These are phyloP conservation scores for Botryotinia narcissicola DNA, from an alignment of 2,329 filamentous ascomycete genomes.

Conservation along the genomic window DNA sequence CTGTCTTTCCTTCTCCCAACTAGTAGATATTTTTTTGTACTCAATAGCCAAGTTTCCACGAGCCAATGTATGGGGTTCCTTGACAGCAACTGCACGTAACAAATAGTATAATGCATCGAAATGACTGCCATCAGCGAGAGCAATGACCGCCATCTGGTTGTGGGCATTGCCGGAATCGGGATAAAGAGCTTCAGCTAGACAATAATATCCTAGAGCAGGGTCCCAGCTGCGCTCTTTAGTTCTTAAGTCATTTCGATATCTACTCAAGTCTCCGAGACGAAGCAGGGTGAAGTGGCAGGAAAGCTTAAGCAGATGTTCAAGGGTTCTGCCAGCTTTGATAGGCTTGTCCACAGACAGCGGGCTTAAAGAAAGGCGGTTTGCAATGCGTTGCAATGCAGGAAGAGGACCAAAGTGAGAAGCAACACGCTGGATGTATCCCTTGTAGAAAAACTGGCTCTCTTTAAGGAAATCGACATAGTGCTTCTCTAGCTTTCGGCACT, in stretches of 20 bases:
- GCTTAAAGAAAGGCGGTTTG: conserved; percentile 34
- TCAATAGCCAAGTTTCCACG: conserved; percentile 74
- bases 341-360: conserved; percentile 32
- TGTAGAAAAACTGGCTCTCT: conserved; percentile 84
- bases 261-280: conserved; percentile 82
- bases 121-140: conserved; percentile 73
- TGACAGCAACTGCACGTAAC: conserved; percentile 75
- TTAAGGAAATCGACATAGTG: conserved; percentile 83
- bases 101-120: conserved; percentile 86
- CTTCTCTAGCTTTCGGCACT: conserved; percentile 76
- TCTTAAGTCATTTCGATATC: conserved; percentile 76
- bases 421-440: conserved; percentile 76
- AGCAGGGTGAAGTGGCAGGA: conserved; percentile 83
- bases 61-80: conserved; percentile 72
- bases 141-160: conserved; percentile 88
- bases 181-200: conserved; percentile 73
- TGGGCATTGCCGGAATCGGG: conserved; percentile 79
- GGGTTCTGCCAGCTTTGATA: conserved; percentile 28
- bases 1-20: conserved; percentile 55
- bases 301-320: conserved; percentile 53
- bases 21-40: conserved; percentile 63
- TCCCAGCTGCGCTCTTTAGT: conserved; percentile 71
- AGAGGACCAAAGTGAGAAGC: conserved; percentile 53
- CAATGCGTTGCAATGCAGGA: conserved; percentile 35
- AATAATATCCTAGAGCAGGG: conserved; percentile 79